A percentile compares a stretch with the other conserved stretches of the same genome.
Evolutionary conservation across 495 filamentous ascomycete species (phyloP).

Genomic region (Talaromyces adpressus): DNA sequence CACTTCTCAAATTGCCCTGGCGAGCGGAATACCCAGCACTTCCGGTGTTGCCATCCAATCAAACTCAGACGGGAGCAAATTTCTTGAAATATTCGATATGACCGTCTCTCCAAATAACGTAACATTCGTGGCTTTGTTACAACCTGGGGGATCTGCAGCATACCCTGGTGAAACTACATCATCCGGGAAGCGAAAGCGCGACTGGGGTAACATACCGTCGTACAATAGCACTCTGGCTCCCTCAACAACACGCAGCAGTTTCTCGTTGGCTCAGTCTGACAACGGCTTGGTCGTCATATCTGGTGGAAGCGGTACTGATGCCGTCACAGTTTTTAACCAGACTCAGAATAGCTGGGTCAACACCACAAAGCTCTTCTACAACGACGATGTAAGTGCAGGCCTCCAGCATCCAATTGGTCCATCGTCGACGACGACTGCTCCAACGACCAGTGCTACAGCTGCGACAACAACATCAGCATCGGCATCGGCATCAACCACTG

Average conservation of each 20-base stretch:
- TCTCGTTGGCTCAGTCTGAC: constrained; percentile 52
- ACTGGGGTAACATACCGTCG: constrained; percentile 51
- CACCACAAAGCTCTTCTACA: constrained; percentile 54
- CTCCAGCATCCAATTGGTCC: constrained; percentile 29
- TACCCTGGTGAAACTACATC: constrained; percentile 24
- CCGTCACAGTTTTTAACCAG: constrained; percentile 73
- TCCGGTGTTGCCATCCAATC: constrained; percentile 57
- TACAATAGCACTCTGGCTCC: constrained; percentile 75
- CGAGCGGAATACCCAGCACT: constrained; percentile 48
- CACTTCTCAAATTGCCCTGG: constrained; percentile 53
- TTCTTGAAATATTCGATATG: constrained; percentile 79
- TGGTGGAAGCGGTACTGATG: constrained; percentile 56
- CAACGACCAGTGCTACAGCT: constrained; percentile 32
- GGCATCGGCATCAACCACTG: constrained; percentile 24
- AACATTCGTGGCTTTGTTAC: constrained; percentile 53
- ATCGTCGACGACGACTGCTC: constrained; percentile 28
- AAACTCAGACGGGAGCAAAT: constrained; percentile 71
- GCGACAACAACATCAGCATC: constrained; percentile 22
- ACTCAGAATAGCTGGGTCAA: constrained; percentile 76
- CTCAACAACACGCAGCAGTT: constrained; percentile 50
- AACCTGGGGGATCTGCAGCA: constrained; percentile 33
- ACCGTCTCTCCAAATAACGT: constrained; percentile 70
- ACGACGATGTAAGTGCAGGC: constrained; percentile 23
- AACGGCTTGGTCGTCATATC: constrained; percentile 64
- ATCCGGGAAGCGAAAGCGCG: neutral